A percentile compares a stretch with the other conserved stretches of the same genome.
These are phyloP conservation scores for Komagataella phaffii DNA, from an alignment of 805 yeast species.

Conservation along the genomic window DNA sequence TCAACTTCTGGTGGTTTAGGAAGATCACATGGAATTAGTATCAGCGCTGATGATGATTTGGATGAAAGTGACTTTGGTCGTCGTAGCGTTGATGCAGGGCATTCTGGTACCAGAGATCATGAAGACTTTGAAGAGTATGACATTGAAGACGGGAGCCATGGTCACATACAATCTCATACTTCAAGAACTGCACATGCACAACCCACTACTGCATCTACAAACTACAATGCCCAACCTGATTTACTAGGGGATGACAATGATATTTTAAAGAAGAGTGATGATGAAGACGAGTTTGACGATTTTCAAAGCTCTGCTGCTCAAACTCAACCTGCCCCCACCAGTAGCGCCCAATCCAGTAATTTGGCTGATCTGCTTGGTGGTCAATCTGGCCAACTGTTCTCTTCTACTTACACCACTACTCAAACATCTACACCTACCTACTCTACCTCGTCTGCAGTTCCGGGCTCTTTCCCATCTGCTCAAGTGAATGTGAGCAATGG, in stretches of 20 bases:
- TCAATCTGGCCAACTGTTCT: conserved; percentile 7
- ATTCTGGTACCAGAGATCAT: conserved; percentile 28
- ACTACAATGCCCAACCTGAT: conserved; percentile 23
- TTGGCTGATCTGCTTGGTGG: conserved; percentile 14
- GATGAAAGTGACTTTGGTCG: conserved; percentile 52
- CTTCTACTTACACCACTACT: conserved; percentile 10
- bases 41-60: conserved; percentile 32
- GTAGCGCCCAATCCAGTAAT: conserved; percentile 19
- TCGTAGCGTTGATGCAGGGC: conserved; percentile 57
- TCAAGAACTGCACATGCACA: conserved; percentile 18
- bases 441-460: conserved; percentile 1
- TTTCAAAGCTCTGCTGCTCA: conserved; percentile 48
- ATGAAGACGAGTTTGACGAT: conserved; percentile 66
- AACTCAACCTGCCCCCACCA: conserved; percentile 4
- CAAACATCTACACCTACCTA: conserved; percentile 6
- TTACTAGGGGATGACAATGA: conserved; percentile 1
- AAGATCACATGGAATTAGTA: conserved; percentile 20
- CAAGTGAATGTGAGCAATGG: conserved; percentile 14
- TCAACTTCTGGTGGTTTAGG: conserved; percentile 16
- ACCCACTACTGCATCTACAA: conserved; percentile 25
- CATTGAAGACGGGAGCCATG: conserved; percentile 18
- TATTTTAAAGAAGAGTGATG: conserved; percentile 19
- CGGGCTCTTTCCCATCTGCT: conserved; percentile 14
- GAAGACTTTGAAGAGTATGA: conserved; percentile 52
- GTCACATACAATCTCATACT: conserved; percentile 11